Conservation (phyloP, 2,329 filamentous ascomycete genomes). For the Venturiaceae sp. region DNA sequence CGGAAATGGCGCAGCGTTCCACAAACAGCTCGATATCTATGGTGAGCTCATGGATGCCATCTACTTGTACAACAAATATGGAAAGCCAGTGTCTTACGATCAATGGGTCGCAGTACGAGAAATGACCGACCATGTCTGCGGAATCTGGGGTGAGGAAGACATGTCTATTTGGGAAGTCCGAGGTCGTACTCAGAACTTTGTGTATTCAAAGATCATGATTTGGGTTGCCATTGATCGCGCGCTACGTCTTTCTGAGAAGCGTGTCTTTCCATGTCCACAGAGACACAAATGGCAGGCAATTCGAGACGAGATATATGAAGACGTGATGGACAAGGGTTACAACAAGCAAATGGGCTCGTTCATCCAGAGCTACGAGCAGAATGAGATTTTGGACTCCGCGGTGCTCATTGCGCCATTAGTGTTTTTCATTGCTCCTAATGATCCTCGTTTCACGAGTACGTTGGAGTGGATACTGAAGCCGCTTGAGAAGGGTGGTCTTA, state of each 20-base stretch:
- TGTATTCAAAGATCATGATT: slow-evolving; percentile 75
- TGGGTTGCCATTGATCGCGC: slow-evolving; percentile 75
- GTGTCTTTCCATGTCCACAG: slow-evolving; percentile 60
- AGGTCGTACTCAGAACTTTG: slow-evolving; percentile 65
- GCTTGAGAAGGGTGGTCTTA: slow-evolving; percentile 66
- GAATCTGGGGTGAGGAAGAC: slow-evolving; percentile 54
- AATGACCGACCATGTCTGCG: slow-evolving; percentile 60
- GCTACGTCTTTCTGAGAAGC: slow-evolving; percentile 62
- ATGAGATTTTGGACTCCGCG: slow-evolving; percentile 60
- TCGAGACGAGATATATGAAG: slow-evolving; percentile 61
- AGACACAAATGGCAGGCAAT: slow-evolving; percentile 55
- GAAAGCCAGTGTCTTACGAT: slow-evolving; percentile 65
- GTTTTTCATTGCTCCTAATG: slow-evolving; percentile 70
- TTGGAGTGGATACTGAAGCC: slow-evolving; percentile 62
- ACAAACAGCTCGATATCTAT: slow-evolving; percentile 72
- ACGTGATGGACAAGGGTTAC: slow-evolving; percentile 72
- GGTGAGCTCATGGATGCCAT: slow-evolving; percentile 70
- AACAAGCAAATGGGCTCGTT: slow-evolving; percentile 61
- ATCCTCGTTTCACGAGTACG: slow-evolving; percentile 64
- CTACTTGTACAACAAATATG: slow-evolving; percentile 72
- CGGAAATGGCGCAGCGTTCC: slow-evolving; percentile 67
- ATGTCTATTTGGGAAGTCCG: slow-evolving; percentile 82
- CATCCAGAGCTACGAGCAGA: slow-evolving; percentile 66
- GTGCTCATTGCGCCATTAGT: slow-evolving; percentile 69
- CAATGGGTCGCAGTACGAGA: slow-evolving; percentile 63